Evolutionary conservation across 441 rosid genomes (phyloP), one percentile per base, ranked within the genome.

Genomic region (Mallotus repandus): DNA sequence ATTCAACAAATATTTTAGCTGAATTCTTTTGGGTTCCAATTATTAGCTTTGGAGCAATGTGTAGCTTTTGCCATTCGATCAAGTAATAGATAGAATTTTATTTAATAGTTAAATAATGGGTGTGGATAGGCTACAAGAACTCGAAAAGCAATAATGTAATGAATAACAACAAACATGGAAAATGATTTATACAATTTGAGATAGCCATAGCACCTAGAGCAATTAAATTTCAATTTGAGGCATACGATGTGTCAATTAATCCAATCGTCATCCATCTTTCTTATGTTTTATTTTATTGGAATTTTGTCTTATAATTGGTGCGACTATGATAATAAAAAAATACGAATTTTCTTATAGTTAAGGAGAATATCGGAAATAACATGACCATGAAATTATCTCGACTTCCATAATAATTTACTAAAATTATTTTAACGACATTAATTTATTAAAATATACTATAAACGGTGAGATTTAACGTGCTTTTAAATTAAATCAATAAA

Each of bases 11-110:
- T 2, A 25, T 25, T 25, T 38, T 32, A 0, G 45, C 19, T 60
- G 11, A 60, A 60, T 60, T 32, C 64, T 29, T 60, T 60, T 32
- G 38, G 45, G 16, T 43, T 45, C 68, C 52, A 63, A 43, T 63
- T 63, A 63, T 63, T 43, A 0, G 29, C 9, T 6, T n/a, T 63
- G 38, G 19, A 46, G 10, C 4, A n/a, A 21, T 14, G 22, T 66
- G 38, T 12, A 66, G 22, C 1, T 25, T 25, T 66, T 13, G 11
- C 56, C 2, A 66, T 15, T 11, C 29, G 35, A 19, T 19, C 10
- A 45, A 64, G 68, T 5, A 66, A 66, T 48, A 2, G 10, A 64
- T 10, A 25, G 29, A 25, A 0, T 25, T 25, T 64, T 46, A 1
- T 10, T 64, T 19, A 64, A 43, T 41, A 41, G 9, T 41, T 38